Conservation (phyloP, 345 rosid genomes). For the Excoecaria cochinchinensis region DNA sequence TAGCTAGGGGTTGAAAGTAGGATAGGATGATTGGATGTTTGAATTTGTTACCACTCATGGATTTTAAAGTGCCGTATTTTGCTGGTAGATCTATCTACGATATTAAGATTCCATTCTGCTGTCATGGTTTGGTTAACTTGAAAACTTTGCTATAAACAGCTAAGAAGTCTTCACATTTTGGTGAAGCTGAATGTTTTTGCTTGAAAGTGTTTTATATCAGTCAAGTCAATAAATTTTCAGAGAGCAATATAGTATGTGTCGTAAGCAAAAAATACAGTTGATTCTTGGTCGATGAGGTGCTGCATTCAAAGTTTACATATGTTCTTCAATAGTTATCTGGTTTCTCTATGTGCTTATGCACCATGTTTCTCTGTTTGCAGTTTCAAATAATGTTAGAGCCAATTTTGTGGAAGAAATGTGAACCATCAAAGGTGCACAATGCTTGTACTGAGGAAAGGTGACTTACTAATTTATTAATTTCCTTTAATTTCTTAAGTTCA, state of each 20-base stretch:
- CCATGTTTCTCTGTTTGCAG: conserved; percentile 36
- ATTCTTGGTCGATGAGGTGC: neutral
- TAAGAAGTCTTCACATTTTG: neutral
- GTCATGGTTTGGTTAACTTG: neutral
- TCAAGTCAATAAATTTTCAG: neutral
- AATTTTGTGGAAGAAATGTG: conserved; percentile 66
- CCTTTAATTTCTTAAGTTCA: neutral
- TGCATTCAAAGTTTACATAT: neutral
- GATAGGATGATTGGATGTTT: neutral
- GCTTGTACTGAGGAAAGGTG: conserved; percentile 53
- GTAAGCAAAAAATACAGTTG: neutral
- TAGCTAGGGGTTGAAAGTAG: neutral
- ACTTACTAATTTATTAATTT: neutral
- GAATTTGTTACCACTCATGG: neutral
- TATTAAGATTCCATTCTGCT: neutral
- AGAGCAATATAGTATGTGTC: neutral
- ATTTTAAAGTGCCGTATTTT: neutral
- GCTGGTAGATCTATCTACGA: neutral
- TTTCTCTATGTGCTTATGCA: neutral
- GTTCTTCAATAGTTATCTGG: neutral
- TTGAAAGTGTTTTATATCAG: neutral
- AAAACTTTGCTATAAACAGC: neutral
- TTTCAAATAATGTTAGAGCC: conserved; percentile 69
- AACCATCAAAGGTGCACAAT: conserved; percentile 39
- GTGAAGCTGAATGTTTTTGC: neutral